phyloP scores from a whole-genome alignment of 108 stramenopile species.

The Skeletonema grethae region DNA sequence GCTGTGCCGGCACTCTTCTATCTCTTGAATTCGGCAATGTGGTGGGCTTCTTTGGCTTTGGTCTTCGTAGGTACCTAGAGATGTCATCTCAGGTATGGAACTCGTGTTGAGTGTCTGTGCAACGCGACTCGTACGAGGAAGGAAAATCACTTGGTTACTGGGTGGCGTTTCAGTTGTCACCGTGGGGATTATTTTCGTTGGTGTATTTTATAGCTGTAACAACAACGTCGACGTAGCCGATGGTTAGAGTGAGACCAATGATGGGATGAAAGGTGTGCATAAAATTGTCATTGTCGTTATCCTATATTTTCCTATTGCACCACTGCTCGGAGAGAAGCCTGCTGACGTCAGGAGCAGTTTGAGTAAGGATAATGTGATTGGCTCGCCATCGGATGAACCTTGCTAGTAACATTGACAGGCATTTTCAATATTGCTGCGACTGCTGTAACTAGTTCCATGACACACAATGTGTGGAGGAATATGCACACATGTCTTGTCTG shows the following conservation, averaged over 20 bases:
- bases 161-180: constrained; percentile 32
- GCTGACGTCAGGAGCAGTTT: constrained; percentile 2
- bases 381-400: constrained; percentile 11
- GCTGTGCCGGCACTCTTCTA: constrained; percentile 34
- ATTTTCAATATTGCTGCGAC: constrained; percentile 58
- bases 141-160: constrained; percentile 31
- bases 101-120: constrained; percentile 43
- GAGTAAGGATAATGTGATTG: neutral
- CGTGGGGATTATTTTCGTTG: constrained; percentile 38
- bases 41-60: constrained; percentile 48
- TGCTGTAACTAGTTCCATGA: constrained; percentile 55
- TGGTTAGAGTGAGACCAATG: neutral
- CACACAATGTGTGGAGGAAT: constrained; percentile 61
- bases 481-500: constrained; percentile 44
- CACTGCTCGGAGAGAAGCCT: constrained; percentile 18
- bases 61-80: constrained; percentile 52
- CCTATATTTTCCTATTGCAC: constrained; percentile 27
- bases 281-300: constrained; percentile 37
- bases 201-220: neutral
- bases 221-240: neutral
- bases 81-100: constrained; percentile 57
- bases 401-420: constrained; percentile 40
- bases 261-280: constrained; percentile 43
- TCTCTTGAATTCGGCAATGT: constrained; percentile 2
- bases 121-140: constrained; percentile 28